phyloP scores from a whole-genome alignment of 2,329 filamentous ascomycete species.

The Fusarium nanum region DNA sequence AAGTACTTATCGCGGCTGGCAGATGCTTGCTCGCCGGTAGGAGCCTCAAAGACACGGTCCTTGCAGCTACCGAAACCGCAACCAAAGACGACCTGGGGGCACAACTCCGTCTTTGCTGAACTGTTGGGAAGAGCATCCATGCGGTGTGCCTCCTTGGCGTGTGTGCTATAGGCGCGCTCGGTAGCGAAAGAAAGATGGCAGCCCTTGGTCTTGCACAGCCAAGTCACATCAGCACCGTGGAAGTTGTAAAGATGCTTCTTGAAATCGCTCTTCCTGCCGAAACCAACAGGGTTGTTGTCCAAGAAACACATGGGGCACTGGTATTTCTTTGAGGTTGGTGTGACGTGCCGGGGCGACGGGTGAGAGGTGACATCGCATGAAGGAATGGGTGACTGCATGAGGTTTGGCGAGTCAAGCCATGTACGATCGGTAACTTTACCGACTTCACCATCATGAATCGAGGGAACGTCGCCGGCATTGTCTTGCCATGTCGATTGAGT shows the following conservation, averaged over 20 bases:
- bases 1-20: conserved; percentile 58
- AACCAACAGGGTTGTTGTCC: conserved; percentile 59
- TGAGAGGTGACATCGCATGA: conserved; percentile 51
- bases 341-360: conserved; percentile 53
- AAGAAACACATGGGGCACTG: conserved; percentile 61
- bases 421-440: conserved; percentile 51
- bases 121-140: conserved; percentile 57
- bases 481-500: conserved; percentile 56
- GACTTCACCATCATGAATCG: conserved; percentile 52
- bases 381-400: conserved; percentile 52
- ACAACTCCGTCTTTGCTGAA: conserved; percentile 56
- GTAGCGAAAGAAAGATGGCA: conserved; percentile 59
- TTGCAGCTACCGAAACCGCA: conserved; percentile 58
- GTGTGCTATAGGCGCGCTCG: conserved; percentile 58
- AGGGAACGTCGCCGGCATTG: conserved; percentile 48
- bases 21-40: conserved; percentile 52
- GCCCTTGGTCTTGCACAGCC: conserved; percentile 57
- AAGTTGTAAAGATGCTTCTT: conserved; percentile 63
- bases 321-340: conserved; percentile 56
- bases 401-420: conserved; percentile 56
- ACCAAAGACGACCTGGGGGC: conserved; percentile 58
- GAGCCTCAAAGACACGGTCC: conserved; percentile 57
- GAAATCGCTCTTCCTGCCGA: conserved; percentile 61
- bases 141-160: conserved; percentile 57
- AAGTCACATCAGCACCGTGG: conserved; percentile 57